Conservation (phyloP, 2,329 filamentous ascomycete species). For the Pezicula neosporulosa region DNA sequence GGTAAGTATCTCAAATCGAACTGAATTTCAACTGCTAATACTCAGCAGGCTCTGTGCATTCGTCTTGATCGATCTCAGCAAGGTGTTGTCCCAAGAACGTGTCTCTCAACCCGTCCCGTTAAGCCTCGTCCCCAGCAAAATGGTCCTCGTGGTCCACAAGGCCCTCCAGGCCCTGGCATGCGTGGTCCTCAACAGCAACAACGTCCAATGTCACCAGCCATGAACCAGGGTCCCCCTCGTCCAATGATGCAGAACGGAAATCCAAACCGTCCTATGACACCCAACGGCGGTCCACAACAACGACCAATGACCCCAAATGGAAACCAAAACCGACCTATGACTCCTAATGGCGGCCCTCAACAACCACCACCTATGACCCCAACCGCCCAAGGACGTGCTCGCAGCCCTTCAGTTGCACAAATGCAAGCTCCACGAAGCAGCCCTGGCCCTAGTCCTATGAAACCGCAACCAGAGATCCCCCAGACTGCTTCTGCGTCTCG, state of each 20-base stretch:
- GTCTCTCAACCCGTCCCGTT: conserved; percentile 85
- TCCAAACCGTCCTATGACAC: conserved; percentile 10
- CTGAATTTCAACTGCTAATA: conserved; percentile 26
- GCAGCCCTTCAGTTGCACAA: conserved; percentile 18
- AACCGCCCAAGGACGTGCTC: conserved; percentile 13
- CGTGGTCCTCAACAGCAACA: conserved; percentile 15
- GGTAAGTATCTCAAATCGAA: conserved; percentile 52
- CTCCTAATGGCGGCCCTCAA: conserved; percentile 4
- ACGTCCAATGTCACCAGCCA: conserved; percentile 15
- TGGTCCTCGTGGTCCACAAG: conserved; percentile 24
- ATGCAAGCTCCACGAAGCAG: conserved; percentile 14
- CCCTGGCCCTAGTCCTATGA: conserved; percentile 23
- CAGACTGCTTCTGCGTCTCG: conserved; percentile 6
- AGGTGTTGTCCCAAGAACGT: conserved; percentile 91
- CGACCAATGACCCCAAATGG: conserved; percentile 19
- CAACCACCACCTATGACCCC: conserved; percentile 7
- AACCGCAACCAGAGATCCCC: conserved; percentile 11
- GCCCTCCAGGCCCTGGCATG: conserved; percentile 16
- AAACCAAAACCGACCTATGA: conserved; percentile 12
- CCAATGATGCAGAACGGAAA: conserved; percentile 14
- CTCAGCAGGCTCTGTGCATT: conserved; percentile 75
- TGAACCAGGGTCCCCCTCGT: conserved; percentile 10
- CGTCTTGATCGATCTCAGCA: conserved; percentile 87
- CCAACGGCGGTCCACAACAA: conserved; percentile 7
- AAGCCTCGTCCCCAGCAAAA: conserved; percentile 39